These are phyloP conservation scores for Yarrowia sp. DNA, from an alignment of 805 yeast species.

Conservation along the genomic window DNA sequence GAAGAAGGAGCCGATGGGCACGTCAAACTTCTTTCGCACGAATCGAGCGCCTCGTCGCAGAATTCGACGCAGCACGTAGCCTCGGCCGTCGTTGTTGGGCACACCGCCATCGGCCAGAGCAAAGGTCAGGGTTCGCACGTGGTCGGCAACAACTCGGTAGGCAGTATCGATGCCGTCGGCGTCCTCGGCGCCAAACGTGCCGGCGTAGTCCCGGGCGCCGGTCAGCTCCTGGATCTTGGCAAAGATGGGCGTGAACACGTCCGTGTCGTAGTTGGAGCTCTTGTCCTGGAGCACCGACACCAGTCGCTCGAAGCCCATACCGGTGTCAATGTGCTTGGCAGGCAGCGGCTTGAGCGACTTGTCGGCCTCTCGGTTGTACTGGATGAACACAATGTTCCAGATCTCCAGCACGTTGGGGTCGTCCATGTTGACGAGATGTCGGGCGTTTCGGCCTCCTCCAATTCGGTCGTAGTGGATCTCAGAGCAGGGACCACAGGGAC, in stretches of 20 bases:
- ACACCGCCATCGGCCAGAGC: slow-evolving; percentile 99
- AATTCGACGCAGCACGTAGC: slow-evolving; percentile 95
- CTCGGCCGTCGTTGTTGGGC: slow-evolving; percentile 99
- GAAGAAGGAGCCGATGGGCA: slow-evolving; percentile 93
- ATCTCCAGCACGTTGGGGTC: slow-evolving; percentile 98
- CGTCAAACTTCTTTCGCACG: slow-evolving; percentile 93
- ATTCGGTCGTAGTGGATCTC: slow-evolving; percentile 98
- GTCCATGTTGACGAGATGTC: slow-evolving; percentile 88
- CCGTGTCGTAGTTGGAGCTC: slow-evolving; percentile 94
- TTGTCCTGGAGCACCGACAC: slow-evolving; percentile 93
- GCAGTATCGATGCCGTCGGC: slow-evolving; percentile 96
- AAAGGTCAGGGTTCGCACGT: slow-evolving; percentile 94
- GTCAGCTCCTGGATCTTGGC: slow-evolving; percentile 87
- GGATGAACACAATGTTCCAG: slow-evolving; percentile 98
- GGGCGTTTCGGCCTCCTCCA: slow-evolving; percentile 92
- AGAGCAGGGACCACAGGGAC: slow-evolving; percentile 99
- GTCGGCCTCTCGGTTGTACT: slow-evolving; percentile 92
- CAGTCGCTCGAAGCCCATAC: slow-evolving; percentile 98
- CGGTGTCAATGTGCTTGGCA: slow-evolving; percentile 95
- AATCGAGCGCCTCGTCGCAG: slow-evolving; percentile 97
- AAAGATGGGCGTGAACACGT: slow-evolving; percentile 91
- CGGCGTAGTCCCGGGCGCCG: slow-evolving; percentile 88
- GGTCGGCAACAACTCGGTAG: slow-evolving; percentile 97
- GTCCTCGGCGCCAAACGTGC: slow-evolving; percentile 92
- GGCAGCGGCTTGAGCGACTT: slow-evolving; percentile 82